Evolutionary conservation across 2,329 filamentous ascomycete species (phyloP).

Genomic region (Trichoderma gracile): DNA sequence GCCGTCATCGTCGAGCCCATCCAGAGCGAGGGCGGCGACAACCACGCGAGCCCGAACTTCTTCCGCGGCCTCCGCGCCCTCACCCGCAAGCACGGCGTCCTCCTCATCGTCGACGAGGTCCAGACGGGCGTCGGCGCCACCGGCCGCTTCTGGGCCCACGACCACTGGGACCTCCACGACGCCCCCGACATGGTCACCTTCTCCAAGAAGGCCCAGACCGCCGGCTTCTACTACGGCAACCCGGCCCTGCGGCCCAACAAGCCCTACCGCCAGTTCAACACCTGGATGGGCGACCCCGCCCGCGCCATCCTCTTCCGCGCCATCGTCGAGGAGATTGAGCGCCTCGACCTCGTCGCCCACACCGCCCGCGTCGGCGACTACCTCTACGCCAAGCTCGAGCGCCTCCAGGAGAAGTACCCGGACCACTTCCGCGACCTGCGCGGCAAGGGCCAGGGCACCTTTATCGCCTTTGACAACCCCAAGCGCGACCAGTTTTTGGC

Average conservation of each 20-base stretch:
- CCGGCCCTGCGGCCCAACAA: constrained; percentile 80
- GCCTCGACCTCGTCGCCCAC: constrained; percentile 73
- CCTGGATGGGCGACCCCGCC: constrained; percentile 92
- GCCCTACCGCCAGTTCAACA: constrained; percentile 96
- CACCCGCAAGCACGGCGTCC: constrained; percentile 73
- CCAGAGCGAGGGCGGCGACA: constrained; percentile 92
- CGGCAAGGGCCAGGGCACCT: constrained; percentile 85
- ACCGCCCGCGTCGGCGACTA: constrained; percentile 79
- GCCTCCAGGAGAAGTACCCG: constrained; percentile 69
- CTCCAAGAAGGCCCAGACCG: constrained; percentile 92
- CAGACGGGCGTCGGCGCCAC: constrained; percentile 92
- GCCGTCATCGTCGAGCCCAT: constrained; percentile 87
- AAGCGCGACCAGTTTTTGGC: constrained; percentile 75
- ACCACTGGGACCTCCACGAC: constrained; percentile 80
- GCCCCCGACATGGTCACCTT: constrained; percentile 95
- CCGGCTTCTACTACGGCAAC: constrained; percentile 89
- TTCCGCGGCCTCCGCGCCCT: constrained; percentile 81
- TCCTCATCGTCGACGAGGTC: constrained; percentile 91
- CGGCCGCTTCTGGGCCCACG: constrained; percentile 94
- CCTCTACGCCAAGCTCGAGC: constrained; percentile 69
- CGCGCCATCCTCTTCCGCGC: constrained; percentile 82
- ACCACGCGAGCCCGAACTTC: constrained; percentile 85
- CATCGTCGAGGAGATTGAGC: constrained; percentile 79
- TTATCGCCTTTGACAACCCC: constrained; percentile 88
- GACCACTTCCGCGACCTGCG: constrained; percentile 78